These are phyloP conservation scores for Rhododendron simsii DNA, from an alignment of 148 eudicot species.

Conservation along the genomic window DNA sequence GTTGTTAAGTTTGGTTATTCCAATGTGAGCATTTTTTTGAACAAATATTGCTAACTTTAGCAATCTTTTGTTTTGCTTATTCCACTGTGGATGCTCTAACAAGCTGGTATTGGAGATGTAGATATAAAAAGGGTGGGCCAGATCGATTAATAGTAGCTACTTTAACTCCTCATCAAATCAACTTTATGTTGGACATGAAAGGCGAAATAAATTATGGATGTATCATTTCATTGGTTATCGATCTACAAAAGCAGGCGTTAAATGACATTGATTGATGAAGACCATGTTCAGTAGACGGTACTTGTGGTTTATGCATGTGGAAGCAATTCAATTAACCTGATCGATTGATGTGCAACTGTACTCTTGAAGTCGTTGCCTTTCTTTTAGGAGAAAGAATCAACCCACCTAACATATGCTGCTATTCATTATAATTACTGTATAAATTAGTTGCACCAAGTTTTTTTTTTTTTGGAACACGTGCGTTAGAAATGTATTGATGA, in stretches of 20 bases:
- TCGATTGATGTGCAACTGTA: neutral
- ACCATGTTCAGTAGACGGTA: neutral
- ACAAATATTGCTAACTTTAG: no score
- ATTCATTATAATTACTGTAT: neutral
- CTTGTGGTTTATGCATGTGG: no score
- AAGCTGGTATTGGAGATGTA: neutral
- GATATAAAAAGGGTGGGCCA: neutral
- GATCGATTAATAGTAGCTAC: neutral
- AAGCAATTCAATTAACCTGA: neutral
- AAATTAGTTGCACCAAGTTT: neutral
- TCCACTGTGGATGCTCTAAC: no score
- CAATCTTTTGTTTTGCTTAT: no score
- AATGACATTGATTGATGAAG: neutral
- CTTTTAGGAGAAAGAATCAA: neutral
- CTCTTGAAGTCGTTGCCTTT: neutral
- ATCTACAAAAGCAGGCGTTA: neutral
- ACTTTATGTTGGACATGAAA: neutral
- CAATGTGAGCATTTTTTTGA: no score
- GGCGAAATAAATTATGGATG: neutral
- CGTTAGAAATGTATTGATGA: no score
- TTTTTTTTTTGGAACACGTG: no score
- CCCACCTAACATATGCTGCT: neutral
- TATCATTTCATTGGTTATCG: neutral
- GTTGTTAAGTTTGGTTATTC: no score
- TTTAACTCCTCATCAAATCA: neutral